Conservation (phyloP, 1,284 basidiomycete genomes). For the Boletus chippewaensis region DNA sequence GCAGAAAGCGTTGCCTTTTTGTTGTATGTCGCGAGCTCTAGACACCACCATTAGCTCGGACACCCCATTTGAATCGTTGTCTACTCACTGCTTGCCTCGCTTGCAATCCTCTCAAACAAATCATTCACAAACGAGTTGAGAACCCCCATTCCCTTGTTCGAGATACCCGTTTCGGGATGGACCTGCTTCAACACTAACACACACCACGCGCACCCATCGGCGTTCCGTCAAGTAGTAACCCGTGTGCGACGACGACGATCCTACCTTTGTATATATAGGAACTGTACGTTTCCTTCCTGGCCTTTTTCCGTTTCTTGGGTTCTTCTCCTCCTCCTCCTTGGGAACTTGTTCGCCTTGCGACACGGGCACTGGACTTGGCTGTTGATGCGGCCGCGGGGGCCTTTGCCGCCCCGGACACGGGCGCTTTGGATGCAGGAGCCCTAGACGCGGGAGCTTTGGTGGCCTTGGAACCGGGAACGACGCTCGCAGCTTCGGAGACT, state of each 20-base stretch:
- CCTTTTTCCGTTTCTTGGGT: constrained; percentile 30
- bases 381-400: constrained; percentile 12
- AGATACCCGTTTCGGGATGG: constrained; percentile 95
- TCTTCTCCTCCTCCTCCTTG: constrained; percentile 17
- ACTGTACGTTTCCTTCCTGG: constrained; percentile 31
- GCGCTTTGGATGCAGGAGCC: constrained; percentile 20
- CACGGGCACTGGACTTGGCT: neutral
- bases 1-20: constrained; percentile 78
- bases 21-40: constrained; percentile 68
- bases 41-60: neutral
- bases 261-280: constrained; percentile 34
- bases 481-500: neutral
- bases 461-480: constrained; percentile 19
- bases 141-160: constrained; percentile 95
- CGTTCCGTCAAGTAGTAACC: neutral
- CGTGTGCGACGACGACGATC: neutral
- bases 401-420: constrained; percentile 19
- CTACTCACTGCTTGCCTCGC: constrained; percentile 49
- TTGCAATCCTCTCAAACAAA: constrained; percentile 90
- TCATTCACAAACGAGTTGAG: constrained; percentile 92
- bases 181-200: constrained; percentile 77
- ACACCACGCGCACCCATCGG: neutral
- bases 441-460: constrained; percentile 22
- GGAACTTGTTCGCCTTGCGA: neutral
- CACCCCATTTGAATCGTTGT: neutral